phyloP scores from a whole-genome alignment of 2,329 filamentous ascomycete species.

The Aspergillus sp. region DNA sequence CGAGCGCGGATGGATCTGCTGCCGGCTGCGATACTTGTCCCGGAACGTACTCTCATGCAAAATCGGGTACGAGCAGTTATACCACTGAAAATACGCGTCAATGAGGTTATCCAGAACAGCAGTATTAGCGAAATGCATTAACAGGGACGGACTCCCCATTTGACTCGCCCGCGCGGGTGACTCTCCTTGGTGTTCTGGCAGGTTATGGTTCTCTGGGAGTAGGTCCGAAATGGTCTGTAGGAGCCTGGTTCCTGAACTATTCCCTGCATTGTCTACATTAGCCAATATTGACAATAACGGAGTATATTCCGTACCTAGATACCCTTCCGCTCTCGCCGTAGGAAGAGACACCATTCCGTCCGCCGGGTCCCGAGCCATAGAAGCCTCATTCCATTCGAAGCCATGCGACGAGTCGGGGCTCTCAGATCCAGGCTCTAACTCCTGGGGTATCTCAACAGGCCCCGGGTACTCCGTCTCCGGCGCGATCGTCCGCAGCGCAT shows the following conservation, averaged over 20 bases:
- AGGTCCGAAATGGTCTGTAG: slow-evolving; percentile 15
- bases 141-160: not conserved
- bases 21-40: slow-evolving; percentile 14
- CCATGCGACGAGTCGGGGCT: slow-evolving; percentile 1
- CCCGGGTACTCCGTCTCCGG: not conserved
- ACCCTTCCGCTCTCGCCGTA: slow-evolving; percentile 7
- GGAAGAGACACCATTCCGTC: slow-evolving; percentile 20
- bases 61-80: slow-evolving; percentile 27
- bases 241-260: slow-evolving; percentile 15
- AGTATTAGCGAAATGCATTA: slow-evolving; percentile 3
- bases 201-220: slow-evolving; percentile 3
- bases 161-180: not conserved
- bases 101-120: slow-evolving; percentile 18
- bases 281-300: not conserved
- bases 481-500: slow-evolving; percentile 3
- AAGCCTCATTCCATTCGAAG: slow-evolving; percentile 18
- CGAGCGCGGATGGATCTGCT: slow-evolving; percentile 12
- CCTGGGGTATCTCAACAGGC: not conserved
- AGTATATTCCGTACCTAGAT: slow-evolving; percentile 11
- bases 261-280: slow-evolving; percentile 5
- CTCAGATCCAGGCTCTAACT: not conserved
- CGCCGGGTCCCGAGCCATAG: not conserved
- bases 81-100: slow-evolving; percentile 27
- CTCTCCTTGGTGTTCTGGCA: not conserved
- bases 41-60: slow-evolving; percentile 29